A percentile compares a stretch with the other conserved stretches of the same genome.
Evolutionary conservation across 169 alveolate species (phyloP).

Genomic region (Babesia gibsoni): DNA sequence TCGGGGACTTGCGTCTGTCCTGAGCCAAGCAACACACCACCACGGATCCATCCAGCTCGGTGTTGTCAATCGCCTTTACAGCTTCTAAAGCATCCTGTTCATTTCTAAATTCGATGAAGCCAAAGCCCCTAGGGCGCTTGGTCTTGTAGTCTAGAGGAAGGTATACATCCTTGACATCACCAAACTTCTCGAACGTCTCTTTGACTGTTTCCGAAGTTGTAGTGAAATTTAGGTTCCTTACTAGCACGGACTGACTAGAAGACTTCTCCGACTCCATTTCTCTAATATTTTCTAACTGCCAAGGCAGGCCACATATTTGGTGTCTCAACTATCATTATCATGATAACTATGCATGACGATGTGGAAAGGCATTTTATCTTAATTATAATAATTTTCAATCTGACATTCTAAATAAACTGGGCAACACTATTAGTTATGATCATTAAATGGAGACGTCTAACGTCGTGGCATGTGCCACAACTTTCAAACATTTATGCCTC

Average conservation of each 20-base stretch:
- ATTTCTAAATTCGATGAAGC: slow-evolving; percentile 86
- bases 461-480: too few species aligned
- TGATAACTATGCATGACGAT: too few species aligned
- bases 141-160: slow-evolving; percentile 80
- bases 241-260: slow-evolving; percentile 71
- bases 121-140: slow-evolving; percentile 86
- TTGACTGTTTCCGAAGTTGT: slow-evolving; percentile 81
- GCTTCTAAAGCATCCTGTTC: slow-evolving; percentile 86
- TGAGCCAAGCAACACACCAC: slow-evolving; percentile 85
- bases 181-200: slow-evolving; percentile 79
- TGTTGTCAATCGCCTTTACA: slow-evolving; percentile 80
- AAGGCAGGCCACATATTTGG: too few species aligned
- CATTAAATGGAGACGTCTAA: too few species aligned
- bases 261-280: slow-evolving; percentile 29
- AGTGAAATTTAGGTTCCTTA: slow-evolving; percentile 78
- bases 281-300: neutral
- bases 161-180: slow-evolving; percentile 84
- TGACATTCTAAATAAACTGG: too few species aligned
- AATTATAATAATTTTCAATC: too few species aligned
- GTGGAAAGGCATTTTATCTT: too few species aligned
- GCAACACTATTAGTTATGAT: too few species aligned
- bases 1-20: slow-evolving; percentile 88
- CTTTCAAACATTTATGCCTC: slow-evolving; percentile 49
- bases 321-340: too few species aligned
- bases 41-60: slow-evolving; percentile 82